Conservation (phyloP, 2,329 filamentous ascomycete species). For the Iodosphaeria phyllophila region DNA sequence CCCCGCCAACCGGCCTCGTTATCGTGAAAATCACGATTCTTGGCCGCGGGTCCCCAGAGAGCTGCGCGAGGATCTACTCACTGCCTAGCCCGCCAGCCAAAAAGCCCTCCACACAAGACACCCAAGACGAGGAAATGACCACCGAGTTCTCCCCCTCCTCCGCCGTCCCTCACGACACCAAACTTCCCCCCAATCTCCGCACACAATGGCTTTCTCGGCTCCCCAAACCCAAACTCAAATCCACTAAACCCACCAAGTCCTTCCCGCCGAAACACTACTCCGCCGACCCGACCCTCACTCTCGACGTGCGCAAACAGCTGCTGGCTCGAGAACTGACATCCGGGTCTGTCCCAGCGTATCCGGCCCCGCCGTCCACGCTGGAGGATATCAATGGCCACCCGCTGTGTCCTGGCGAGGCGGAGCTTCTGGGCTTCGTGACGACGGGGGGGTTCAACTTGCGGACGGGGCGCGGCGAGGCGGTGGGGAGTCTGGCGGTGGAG, state of each 20-base stretch:
- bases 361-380: conserved; percentile 16
- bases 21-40: conserved; percentile 50
- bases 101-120: conserved; percentile 6
- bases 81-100: conserved; percentile 31
- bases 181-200: conserved; percentile 32
- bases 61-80: conserved; percentile 71
- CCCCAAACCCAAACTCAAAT: conserved; percentile 5
- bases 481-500: conserved; percentile 49
- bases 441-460: conserved; percentile 68
- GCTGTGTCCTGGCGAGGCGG: conserved; percentile 49
- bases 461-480: conserved; percentile 54
- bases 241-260: conserved; percentile 11
- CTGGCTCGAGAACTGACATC: conserved; percentile 28
- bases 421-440: conserved; percentile 82
- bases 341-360: conserved; percentile 14
- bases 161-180: conserved; percentile 19
- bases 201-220: conserved; percentile 50
- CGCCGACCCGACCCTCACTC: conserved; percentile 8
- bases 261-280: conserved; percentile 11
- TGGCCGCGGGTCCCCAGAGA: conserved; percentile 47
- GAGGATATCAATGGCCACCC: conserved; percentile 33
- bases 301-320: conserved; percentile 22
- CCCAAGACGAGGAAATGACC: no score
- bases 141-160: no score
- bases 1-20: conserved; percentile 23